Base-by-base conservation (phyloP, 306 rosid genomes). In the Cucurbita maxima region DNA sequence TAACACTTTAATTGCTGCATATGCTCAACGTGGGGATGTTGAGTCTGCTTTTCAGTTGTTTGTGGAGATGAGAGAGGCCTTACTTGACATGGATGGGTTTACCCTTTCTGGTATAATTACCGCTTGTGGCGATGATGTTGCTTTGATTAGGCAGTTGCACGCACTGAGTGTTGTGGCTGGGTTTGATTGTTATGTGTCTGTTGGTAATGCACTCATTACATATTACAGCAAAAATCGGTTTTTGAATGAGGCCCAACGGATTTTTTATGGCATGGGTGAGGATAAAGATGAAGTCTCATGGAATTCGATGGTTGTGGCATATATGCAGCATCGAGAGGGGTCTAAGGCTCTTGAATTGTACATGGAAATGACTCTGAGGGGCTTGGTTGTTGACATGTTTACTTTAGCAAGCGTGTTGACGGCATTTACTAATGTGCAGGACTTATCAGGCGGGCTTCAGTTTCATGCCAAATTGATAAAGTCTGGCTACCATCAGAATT, bases 381-480 rank as follows among this genome's bases (percentile, higher is more conserved):
- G 85, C 4, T 77, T 85, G 74, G 43, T 47, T 37, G 83, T 89
- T 58, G 97, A 89, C 75, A 83, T 88, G 95, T 92, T 88, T 79
- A 89, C 96, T 19, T 81, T 84, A 88, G 96, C 96, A 0, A 92
- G 92, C 74, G 95, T 89, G 74, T 89, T 92, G 82, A 62, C 70
- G 1, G 70, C 70, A 8, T 62, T 62, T 62, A 62, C 70, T 8
- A 62, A 40, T n/a, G 70, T 85, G 74, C 80, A 83, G 79, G 94
- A 89, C 84, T 83, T 90, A 70, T 70, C 48, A 20, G 96, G 95
- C 60, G 97, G 91, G 54, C 81, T 75, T 79, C 95, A 92, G 84
- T 89, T 76, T 62, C 70, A 62, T 40, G 70, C 70, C 30, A 62
- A 62, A 62, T n/a, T 62, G 48, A 62, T 62, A 4, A 89, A 92